A percentile compares a stretch with the other conserved stretches of the same genome.
These are phyloP conservation scores for Microcyclosporella mali DNA, from an alignment of 2,329 filamentous ascomycete species.

Conservation along the genomic window DNA sequence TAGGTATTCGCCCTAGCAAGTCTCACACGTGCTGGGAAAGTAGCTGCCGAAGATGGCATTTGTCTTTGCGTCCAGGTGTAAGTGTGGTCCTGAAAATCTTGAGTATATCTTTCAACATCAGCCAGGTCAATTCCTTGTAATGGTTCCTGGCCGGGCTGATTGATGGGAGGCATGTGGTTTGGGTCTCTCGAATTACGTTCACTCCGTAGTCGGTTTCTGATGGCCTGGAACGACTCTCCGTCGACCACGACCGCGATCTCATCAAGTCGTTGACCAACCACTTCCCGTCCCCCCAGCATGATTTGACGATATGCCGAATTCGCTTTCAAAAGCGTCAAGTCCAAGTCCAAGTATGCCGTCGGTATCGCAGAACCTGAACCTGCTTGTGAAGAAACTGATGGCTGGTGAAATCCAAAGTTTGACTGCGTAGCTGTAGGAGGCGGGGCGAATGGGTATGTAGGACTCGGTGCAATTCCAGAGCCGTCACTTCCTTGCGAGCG, in stretches of 20 bases:
- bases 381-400: background rate
- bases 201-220: slow-evolving; percentile 41
- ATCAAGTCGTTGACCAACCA: slow-evolving; percentile 36
- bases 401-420: slow-evolving; percentile 12
- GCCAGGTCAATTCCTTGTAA: slow-evolving; percentile 36
- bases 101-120: slow-evolving; percentile 41
- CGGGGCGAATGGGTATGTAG: slow-evolving; percentile 14
- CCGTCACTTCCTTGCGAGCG: slow-evolving; percentile 28
- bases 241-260: slow-evolving; percentile 41
- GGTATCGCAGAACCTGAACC: slow-evolving; percentile 23
- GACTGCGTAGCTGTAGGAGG: slow-evolving; percentile 15
- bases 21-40: slow-evolving; percentile 31
- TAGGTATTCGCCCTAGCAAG: slow-evolving; percentile 41
- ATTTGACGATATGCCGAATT: slow-evolving; percentile 42
- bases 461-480: slow-evolving; percentile 14
- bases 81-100: slow-evolving; percentile 38
- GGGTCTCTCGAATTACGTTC: slow-evolving; percentile 45
- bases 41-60: slow-evolving; percentile 30
- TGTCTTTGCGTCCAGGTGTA: slow-evolving; percentile 38
- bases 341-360: slow-evolving; percentile 42
- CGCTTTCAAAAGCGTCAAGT: slow-evolving; percentile 42
- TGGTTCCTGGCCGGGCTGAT: slow-evolving; percentile 39
- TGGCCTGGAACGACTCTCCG: slow-evolving; percentile 37
- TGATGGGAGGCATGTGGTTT: slow-evolving; percentile 46
- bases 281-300: slow-evolving; percentile 34